Percentiles rank a stretch among this genome's conserved stretches.
Evolutionary conservation across 371 early-diverging fungal genomes (phyloP).

Genomic region (Mucor saturninus): DNA sequence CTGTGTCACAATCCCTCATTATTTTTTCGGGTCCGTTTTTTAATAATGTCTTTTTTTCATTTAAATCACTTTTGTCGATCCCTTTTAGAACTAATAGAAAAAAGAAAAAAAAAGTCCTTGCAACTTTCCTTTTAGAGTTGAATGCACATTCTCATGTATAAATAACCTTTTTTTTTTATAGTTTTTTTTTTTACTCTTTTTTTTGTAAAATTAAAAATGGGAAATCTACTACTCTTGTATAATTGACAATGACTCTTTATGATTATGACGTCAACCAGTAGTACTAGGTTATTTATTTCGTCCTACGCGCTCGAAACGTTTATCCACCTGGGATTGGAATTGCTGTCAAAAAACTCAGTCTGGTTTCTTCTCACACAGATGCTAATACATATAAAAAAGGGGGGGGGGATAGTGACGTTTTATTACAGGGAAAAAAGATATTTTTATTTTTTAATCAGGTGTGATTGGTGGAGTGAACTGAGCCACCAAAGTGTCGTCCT

Average conservation of each 20-base stretch:
- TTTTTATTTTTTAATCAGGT: conserved; percentile 4
- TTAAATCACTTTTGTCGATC: conserved; percentile 1
- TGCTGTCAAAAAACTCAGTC: too few species aligned
- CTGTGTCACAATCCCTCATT: not conserved
- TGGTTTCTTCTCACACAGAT: too few species aligned
- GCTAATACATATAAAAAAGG: too few species aligned
- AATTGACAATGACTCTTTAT: too few species aligned
- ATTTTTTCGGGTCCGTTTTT: conserved; percentile 15
- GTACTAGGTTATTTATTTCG: conserved; percentile 10
- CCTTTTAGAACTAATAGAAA: not conserved
- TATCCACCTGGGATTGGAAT: not conserved
- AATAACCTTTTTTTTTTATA: too few species aligned
- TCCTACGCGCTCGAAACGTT: conserved; percentile 6
- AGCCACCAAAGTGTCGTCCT: not conserved
- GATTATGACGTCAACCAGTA: conserved; percentile 5
- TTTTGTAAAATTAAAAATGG: too few species aligned
- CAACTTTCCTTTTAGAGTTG: too few species aligned
- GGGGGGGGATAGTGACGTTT: not conserved
- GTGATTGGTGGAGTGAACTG: conserved; percentile 9
- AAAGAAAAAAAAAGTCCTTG: too few species aligned
- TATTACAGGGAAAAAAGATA: not conserved
- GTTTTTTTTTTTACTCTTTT: too few species aligned
- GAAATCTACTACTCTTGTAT: too few species aligned
- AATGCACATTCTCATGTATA: too few species aligned
- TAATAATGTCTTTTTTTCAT: conserved; percentile 20